Conservation (phyloP, 306 rosid genomes). For the Glycine latifolia region DNA sequence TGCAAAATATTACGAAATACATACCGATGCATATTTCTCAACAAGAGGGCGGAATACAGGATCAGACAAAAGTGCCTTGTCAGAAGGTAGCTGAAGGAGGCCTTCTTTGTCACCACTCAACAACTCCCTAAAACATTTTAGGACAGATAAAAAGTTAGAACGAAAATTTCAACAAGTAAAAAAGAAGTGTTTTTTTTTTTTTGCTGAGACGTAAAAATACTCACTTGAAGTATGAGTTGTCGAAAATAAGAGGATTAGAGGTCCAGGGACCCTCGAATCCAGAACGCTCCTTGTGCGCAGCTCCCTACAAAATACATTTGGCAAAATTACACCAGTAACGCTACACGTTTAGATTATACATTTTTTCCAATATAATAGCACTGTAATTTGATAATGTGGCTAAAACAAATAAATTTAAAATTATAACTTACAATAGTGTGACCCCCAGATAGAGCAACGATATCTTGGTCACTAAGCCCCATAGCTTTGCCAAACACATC, state of each 20-base stretch:
- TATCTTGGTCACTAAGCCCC: conserved; percentile 93
- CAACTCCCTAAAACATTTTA: conserved; percentile 59
- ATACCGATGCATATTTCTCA: conserved; percentile 91
- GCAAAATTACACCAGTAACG: not conserved
- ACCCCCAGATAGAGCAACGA: conserved; percentile 94
- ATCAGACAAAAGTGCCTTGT: conserved; percentile 82
- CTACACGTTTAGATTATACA: no score
- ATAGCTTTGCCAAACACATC: conserved; percentile 74
- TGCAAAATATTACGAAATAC: conserved; percentile 18
- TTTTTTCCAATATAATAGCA: not conserved
- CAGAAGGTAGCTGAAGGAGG: conserved; percentile 81
- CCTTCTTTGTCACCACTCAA: conserved; percentile 88
- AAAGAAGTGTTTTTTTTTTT: no score
- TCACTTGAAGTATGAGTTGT: conserved; percentile 85
- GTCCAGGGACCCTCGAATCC: conserved; percentile 99
- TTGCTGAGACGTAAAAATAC: conserved; percentile 1
- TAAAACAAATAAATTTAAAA: not conserved
- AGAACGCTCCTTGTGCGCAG: conserved; percentile 95
- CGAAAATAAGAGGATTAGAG: conserved; percentile 85
- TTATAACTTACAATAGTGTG: conserved; percentile 77
- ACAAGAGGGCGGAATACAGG: conserved; percentile 96
- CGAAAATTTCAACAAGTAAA: no score
- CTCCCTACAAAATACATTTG: conserved; percentile 62
- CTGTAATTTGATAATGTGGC: not conserved
- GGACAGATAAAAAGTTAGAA: not conserved